Conservation (phyloP, 768 basidiomycete species). For the Lactarius pseudohatsudake region DNA sequence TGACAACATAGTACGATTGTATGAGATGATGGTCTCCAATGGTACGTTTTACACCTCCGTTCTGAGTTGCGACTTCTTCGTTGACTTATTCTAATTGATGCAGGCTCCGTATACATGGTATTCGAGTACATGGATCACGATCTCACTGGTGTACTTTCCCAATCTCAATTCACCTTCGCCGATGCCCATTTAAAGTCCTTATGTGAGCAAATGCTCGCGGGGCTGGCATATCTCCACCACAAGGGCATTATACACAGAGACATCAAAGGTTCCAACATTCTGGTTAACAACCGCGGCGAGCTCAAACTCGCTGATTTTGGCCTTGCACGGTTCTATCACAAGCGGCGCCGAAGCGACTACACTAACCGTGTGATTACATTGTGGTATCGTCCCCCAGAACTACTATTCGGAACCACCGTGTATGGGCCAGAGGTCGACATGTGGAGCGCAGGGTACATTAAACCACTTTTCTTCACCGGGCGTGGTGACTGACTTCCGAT, state of each 20-base stretch:
- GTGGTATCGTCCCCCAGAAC: constrained; percentile 97
- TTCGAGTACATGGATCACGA: constrained; percentile 99
- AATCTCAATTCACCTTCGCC: constrained; percentile 82
- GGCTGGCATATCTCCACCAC: constrained; percentile 92
- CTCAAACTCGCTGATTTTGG: constrained; percentile 98
- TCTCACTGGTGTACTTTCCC: constrained; percentile 89
- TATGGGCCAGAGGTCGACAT: constrained; percentile 98
- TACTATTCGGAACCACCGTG: constrained; percentile 91
- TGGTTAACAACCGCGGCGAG: constrained; percentile 87
- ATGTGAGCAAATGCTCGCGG: constrained; percentile 92
- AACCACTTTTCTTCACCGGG: not conserved
- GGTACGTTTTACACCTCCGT: constrained; percentile 49
- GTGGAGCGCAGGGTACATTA: constrained; percentile 95
- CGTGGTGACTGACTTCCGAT: constrained; percentile 8
- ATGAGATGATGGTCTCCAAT: constrained; percentile 99
- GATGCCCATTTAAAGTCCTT: constrained; percentile 93
- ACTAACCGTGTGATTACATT: constrained; percentile 99
- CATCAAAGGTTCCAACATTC: constrained; percentile 98
- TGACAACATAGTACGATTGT: constrained; percentile 82
- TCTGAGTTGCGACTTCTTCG: constrained; percentile 20
- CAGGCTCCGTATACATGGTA: constrained; percentile 98
- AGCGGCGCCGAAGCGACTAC: constrained; percentile 86
- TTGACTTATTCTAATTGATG: constrained; percentile 1
- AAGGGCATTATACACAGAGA: constrained; percentile 97
- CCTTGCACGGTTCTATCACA: constrained; percentile 93